Conservation (phyloP, 1,284 basidiomycete genomes). For the Tilletia setariae region DNA sequence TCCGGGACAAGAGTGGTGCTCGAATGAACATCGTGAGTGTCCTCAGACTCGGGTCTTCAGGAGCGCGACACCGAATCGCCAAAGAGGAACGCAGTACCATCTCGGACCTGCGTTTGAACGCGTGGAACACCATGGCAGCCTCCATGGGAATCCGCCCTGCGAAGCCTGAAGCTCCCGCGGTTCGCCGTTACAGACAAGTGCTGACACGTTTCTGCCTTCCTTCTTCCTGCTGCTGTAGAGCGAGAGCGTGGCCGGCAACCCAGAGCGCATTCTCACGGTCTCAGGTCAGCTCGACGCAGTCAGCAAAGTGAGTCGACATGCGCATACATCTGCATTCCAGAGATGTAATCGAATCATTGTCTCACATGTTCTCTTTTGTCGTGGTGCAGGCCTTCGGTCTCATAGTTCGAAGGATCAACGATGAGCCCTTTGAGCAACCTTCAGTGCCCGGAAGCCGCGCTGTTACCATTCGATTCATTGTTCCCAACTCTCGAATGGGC, state of each 20-base stretch:
- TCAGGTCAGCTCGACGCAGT: slow-evolving; percentile 97
- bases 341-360: neutral
- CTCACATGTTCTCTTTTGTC: neutral
- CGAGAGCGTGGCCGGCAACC: slow-evolving; percentile 67
- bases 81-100: neutral
- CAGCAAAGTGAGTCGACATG: slow-evolving; percentile 70
- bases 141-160: neutral
- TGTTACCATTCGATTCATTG: slow-evolving; percentile 95
- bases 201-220: neutral
- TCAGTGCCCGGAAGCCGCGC: slow-evolving; percentile 96
- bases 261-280: slow-evolving; percentile 95
- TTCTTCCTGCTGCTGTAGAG: slow-evolving; percentile 25
- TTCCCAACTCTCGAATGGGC: slow-evolving; percentile 98
- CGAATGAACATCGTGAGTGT: slow-evolving; percentile 58
- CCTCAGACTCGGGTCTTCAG: neutral
- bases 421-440: slow-evolving; percentile 95
- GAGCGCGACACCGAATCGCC: too few species aligned
- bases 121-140: neutral
- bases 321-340: neutral
- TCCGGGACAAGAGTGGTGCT: slow-evolving; percentile 93
- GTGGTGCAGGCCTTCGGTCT: slow-evolving; percentile 83
- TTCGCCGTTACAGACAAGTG: slow-evolving; percentile 3
- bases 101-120: neutral
- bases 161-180: neutral
- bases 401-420: slow-evolving; percentile 97